Percentiles rank a stretch among this genome's conserved stretches.
Evolutionary conservation across 805 yeast species (phyloP).

Genomic region (Wickerhamiella spandovensis): DNA sequence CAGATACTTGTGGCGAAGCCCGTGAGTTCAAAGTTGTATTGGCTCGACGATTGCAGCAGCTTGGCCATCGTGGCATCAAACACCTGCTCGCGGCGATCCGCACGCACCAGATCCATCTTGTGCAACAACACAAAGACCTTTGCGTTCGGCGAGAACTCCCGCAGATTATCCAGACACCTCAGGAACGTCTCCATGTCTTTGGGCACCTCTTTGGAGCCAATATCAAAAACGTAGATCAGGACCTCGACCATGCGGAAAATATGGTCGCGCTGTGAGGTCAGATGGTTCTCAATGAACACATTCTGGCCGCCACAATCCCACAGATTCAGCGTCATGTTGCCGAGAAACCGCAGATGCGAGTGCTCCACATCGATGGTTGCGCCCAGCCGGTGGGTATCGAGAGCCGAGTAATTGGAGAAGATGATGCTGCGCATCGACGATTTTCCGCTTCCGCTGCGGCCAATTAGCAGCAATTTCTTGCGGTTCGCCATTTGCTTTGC

Average conservation of each 20-base stretch:
- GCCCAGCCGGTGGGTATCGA: constrained; percentile 87
- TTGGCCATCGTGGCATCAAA: constrained; percentile 76
- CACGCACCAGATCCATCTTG: constrained; percentile 90
- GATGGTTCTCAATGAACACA: constrained; percentile 88
- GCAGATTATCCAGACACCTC: constrained; percentile 66
- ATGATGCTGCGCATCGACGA: constrained; percentile 95
- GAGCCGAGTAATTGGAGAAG: constrained; percentile 87
- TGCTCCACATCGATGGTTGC: constrained; percentile 99
- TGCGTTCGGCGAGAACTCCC: constrained; percentile 77
- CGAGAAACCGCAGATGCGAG: constrained; percentile 80
- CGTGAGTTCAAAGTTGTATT: constrained; percentile 50
- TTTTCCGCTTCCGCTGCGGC: constrained; percentile 94
- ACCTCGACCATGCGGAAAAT: constrained; percentile 94
- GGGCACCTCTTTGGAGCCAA: constrained; percentile 78
- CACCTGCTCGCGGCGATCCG: constrained; percentile 71
- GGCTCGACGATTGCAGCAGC: constrained; percentile 59
- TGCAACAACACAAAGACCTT: constrained; percentile 84
- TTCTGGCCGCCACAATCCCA: constrained; percentile 98
- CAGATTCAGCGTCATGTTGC: constrained; percentile 85
- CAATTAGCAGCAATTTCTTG: constrained; percentile 58
- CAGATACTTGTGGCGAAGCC: constrained; percentile 95
- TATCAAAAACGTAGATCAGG: constrained; percentile 89
- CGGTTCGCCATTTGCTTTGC: constrained; percentile 23
- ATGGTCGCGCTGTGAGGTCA: constrained; percentile 77
- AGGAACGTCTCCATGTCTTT: constrained; percentile 89